Conservation (phyloP, 257 asterid genomes). For the Nicotiana knightiana region DNA sequence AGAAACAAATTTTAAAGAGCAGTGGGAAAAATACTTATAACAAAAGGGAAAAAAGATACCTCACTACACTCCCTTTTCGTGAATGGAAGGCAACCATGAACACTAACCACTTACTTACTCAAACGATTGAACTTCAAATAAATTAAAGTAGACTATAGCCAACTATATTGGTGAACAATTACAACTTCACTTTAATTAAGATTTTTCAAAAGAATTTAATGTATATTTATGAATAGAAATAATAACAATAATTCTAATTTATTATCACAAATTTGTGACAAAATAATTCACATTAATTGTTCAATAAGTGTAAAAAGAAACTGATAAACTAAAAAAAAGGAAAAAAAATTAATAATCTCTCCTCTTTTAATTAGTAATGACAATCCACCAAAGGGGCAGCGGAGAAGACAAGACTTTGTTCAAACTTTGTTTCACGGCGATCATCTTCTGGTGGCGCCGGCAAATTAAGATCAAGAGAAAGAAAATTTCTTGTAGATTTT, state of each 20-base stretch:
- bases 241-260: background rate
- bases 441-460: constrained; percentile 17
- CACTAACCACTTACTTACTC: constrained; percentile 41
- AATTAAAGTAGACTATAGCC: constrained; percentile 17
- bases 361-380: background rate
- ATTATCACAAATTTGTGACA: constrained; percentile 5
- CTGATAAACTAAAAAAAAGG: background rate
- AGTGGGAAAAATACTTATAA: background rate
- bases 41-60: constrained; percentile 26
- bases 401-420: constrained; percentile 17
- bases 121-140: constrained; percentile 36
- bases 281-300: constrained; percentile 5
- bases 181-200: background rate
- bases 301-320: constrained; percentile 1
- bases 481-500: background rate
- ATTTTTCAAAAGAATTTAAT: background rate
- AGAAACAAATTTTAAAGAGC: background rate
- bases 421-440: background rate
- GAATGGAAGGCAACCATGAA: constrained; percentile 66
- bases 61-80: constrained; percentile 57
- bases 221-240: background rate
- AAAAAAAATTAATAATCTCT: background rate
- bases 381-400: constrained; percentile 14
- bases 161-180: background rate
- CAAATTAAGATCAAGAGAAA: constrained; percentile 10